Percentiles rank a stretch among this genome's conserved stretches.
phyloP scores from a whole-genome alignment of 352 stramenopile species.

The Pythium inflatum region DNA sequence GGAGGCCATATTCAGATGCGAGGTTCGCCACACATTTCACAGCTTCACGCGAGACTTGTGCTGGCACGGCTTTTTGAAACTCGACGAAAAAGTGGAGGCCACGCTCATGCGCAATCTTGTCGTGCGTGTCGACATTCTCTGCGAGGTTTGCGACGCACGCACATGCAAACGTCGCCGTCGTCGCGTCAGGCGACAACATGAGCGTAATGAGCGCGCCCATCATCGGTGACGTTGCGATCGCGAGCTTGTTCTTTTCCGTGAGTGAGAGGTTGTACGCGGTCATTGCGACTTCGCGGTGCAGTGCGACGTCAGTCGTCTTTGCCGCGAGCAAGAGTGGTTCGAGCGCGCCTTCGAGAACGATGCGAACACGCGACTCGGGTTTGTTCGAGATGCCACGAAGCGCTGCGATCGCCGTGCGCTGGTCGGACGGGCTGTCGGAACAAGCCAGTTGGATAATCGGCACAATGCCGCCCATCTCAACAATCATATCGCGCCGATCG shows the following conservation, averaged over 20 bases:
- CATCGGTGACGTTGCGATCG: slow-evolving; percentile 84
- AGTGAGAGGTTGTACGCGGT: slow-evolving; percentile 93
- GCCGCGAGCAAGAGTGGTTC: slow-evolving; percentile 87
- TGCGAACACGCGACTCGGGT: slow-evolving; percentile 79
- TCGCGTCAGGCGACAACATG: slow-evolving; percentile 78
- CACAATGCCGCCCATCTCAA: slow-evolving; percentile 91
- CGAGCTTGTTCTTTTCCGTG: slow-evolving; percentile 95
- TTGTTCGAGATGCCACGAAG: slow-evolving; percentile 89
- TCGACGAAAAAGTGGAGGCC: slow-evolving; percentile 82
- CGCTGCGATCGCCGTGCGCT: slow-evolving; percentile 91
- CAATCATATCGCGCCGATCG: slow-evolving; percentile 87
- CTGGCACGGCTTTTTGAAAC: slow-evolving; percentile 45
- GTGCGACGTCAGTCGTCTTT: slow-evolving; percentile 63
- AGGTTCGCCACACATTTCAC: slow-evolving; percentile 82
- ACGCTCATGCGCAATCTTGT: slow-evolving; percentile 70
- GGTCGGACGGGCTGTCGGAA: slow-evolving; percentile 87
- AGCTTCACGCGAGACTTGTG: slow-evolving; percentile 57
- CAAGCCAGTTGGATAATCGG: slow-evolving; percentile 95
- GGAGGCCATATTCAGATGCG: slow-evolving; percentile 83
- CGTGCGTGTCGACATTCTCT: slow-evolving; percentile 91
- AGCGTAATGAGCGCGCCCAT: slow-evolving; percentile 86
- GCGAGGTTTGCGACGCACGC: slow-evolving; percentile 92
- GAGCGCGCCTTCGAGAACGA: slow-evolving; percentile 91
- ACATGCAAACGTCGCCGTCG: slow-evolving; percentile 73
- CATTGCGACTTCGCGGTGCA: slow-evolving; percentile 90